Evolutionary conservation across 768 basidiomycete species (phyloP), one percentile per base, ranked within the genome.

Genomic region (Podaxis sp.): DNA sequence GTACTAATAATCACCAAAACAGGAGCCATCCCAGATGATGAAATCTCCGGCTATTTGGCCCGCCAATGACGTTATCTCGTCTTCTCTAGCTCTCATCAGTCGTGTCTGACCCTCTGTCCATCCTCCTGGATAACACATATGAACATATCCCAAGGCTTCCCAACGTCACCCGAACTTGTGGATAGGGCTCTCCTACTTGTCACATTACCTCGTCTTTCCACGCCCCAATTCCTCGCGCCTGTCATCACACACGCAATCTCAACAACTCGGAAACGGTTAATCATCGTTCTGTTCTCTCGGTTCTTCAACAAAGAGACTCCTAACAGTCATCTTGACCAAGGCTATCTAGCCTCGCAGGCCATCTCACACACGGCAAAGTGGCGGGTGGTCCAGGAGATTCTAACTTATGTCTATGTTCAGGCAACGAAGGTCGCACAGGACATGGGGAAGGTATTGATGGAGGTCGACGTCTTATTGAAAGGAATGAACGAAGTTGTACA

Each of bases 321-420:
- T 53, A 65, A 54, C 40, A 37, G 57, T 40, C 36, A 54, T 49
- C 47, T 60, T 60, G 47, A 63, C 56, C 58, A 61, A 38, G 61
- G 61, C 38, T 66, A 68, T 19, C 63, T 62, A 13, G 71, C 71
- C 63, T 69, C 58, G 49, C 71, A 73, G 66, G 67, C 67, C 43
- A 65, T 78, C 63, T 74, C 83, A 33, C 83, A 80, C 62, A 80
- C 82, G 2, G 73, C 71, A 17, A 73, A 72, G 33, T 98, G 90
- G 86, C 76, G 85, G 57, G 79, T 80, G 19, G 80, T 95, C 2
- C 93, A 96, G 75, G 75, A 82, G 9, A 81, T 96, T 51, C 80
- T 98, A 64, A 91, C 91, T 0, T 89, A 85, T 69, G 84, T 91
- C 41, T 97, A 98, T 73, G 90, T 93, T 2, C 88, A 90, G 66